Base-by-base conservation (phyloP, 1,284 basidiomycete genomes). In the Cystobasidiaceae sp. region DNA sequence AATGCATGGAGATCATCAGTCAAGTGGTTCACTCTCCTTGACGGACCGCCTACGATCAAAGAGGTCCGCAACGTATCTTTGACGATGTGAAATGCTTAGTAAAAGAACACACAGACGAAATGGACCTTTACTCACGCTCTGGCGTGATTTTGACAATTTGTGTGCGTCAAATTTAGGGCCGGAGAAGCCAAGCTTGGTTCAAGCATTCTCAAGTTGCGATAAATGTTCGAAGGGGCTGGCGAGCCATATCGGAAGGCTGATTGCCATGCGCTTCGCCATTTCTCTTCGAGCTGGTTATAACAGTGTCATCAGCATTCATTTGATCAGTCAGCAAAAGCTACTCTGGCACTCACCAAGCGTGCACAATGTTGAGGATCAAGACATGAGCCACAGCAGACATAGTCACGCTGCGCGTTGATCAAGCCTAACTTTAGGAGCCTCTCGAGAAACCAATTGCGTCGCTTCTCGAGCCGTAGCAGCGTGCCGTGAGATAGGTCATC, bases 401-500 rank as follows among this genome's bases (percentile, higher is more conserved):
- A 93, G 73, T 96, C 93, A 75, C 93, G 90, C 37, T 87, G 85
- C 28, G 93, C 83, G 71, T 88, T 85, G 0, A 88, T 87, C 27
- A 91, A 80, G 1, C 91, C 90, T 3, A 97, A 84, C 76, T 97
- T 96, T 68, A 97, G 81, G 15, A 97, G 85, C 11, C 93, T 84
- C 75, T 97, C 93, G 33, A 96, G 82, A 77, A 94, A 94, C 91
- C 91, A 94, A 60, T 86, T 92, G 61, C 91, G 83, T 39, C 89
- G 80, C 75, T 89, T 90, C 77, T 92, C 89, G 17, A 94, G 82
- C 74, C 92, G 93, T 54, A 93, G 79, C 13, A 89, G 80, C 0
- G 92, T 94, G 66, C 86, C 85, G 59, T 85, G 84, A 68, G 84
- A 87, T 25, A 70, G 65, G 15, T 41, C 23, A 67, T 85, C 85